Evolutionary conservation across 1,139 yeast genomes (phyloP).

Genomic region (Suhomyces bribrorum): DNA sequence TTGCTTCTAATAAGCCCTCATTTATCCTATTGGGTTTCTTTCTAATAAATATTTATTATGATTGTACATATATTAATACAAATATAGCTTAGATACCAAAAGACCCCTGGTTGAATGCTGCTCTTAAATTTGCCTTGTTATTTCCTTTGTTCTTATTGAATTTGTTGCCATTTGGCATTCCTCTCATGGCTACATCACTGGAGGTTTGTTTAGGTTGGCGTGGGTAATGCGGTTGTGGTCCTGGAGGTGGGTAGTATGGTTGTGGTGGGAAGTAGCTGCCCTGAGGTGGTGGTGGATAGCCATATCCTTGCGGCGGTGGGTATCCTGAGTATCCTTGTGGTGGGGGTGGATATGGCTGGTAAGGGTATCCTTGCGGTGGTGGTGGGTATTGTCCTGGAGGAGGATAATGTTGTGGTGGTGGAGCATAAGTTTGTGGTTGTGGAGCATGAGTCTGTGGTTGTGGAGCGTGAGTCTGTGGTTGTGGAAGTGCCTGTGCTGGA

Average conservation of each 20-base stretch:
- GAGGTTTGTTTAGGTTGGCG: conserved; percentile 19
- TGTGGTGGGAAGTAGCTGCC: conserved; percentile 17
- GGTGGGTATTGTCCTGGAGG: conserved; percentile 5
- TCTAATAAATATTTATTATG: conserved; percentile 2
- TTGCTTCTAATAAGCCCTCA: too few species aligned
- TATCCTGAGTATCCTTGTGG: conserved; percentile 14
- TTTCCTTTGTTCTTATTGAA: conserved; percentile 36
- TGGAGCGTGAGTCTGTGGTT: conserved; percentile 10
- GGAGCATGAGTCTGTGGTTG: conserved; percentile 11
- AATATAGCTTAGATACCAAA: conserved; percentile 37
- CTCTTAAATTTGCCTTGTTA: conserved; percentile 43
- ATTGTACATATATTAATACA: neutral
- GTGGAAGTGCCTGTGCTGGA: conserved; percentile 8
- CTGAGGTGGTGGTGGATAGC: conserved; percentile 17
- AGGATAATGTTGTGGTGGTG: conserved; percentile 9
- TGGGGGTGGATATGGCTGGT: conserved; percentile 7
- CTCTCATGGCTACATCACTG: conserved; percentile 38
- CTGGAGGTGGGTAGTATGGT: conserved; percentile 15
- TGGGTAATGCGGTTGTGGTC: conserved; percentile 4
- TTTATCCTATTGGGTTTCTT: neutral
- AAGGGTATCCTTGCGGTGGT: conserved; percentile 8
- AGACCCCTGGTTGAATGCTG: conserved; percentile 43
- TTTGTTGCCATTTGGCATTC: conserved; percentile 39
- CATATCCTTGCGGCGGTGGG: conserved; percentile 18
- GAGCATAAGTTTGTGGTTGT: conserved; percentile 5